These are phyloP conservation scores for Phytophthora pini DNA, from an alignment of 352 stramenopile species.

Conservation along the genomic window DNA sequence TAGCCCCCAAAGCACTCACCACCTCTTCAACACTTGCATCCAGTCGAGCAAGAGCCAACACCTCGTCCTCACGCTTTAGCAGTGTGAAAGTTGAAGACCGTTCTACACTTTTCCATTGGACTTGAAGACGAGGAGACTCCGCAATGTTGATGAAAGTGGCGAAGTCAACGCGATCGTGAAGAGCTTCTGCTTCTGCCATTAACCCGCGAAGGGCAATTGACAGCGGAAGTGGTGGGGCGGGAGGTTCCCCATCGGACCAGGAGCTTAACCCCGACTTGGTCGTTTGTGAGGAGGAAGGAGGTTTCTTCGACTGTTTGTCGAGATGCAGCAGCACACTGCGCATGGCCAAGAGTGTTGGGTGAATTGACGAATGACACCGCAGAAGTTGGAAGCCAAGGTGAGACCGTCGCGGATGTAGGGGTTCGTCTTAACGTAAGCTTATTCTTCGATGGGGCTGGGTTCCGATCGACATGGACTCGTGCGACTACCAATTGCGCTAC, in stretches of 20 bases:
- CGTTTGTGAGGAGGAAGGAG: slow-evolving; percentile 7
- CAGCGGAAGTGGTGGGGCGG: slow-evolving; percentile 18
- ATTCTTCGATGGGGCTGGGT: too few species aligned
- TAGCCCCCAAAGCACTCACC: slow-evolving; percentile 27
- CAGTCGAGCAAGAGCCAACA: slow-evolving; percentile 32
- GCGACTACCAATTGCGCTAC: too few species aligned
- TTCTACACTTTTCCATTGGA: slow-evolving; percentile 32
- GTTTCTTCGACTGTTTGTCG: slow-evolving; percentile 1
- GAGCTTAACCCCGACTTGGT: slow-evolving; percentile 11
- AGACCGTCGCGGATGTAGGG: too few species aligned
- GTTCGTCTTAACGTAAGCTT: too few species aligned
- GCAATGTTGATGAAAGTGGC: slow-evolving; percentile 24
- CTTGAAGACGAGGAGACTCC: slow-evolving; percentile 16
- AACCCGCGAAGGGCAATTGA: slow-evolving; percentile 24
- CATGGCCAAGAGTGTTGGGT: background rate
- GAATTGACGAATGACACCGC: too few species aligned
- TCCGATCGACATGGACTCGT: too few species aligned
- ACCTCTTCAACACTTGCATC: slow-evolving; percentile 43
- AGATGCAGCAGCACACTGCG: slow-evolving; percentile 20
- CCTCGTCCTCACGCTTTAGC: slow-evolving; percentile 31
- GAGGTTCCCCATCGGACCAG: slow-evolving; percentile 25
- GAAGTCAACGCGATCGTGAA: slow-evolving; percentile 32
- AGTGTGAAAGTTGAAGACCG: slow-evolving; percentile 26
- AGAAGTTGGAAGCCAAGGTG: too few species aligned
- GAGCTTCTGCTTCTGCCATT: slow-evolving; percentile 23